phyloP scores from a whole-genome alignment of 164 flowering plant genomes.

The Dillenia suffruticosa region DNA sequence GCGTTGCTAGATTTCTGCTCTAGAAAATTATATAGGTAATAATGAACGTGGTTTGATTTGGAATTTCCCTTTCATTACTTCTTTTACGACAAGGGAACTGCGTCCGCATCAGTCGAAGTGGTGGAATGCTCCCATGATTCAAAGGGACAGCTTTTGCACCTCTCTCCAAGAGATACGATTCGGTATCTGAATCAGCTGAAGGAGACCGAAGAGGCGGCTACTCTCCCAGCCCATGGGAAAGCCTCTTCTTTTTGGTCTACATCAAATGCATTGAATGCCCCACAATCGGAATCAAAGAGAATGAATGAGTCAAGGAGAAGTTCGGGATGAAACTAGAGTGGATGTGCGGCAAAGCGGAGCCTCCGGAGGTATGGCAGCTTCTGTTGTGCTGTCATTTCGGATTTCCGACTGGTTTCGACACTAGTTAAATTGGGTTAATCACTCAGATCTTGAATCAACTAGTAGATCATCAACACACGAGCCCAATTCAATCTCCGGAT shows the following conservation, averaged over 20 bases:
- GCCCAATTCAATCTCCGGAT: too few species aligned
- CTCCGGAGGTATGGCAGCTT: neutral
- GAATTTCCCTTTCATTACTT: too few species aligned
- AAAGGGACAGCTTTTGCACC: neutral
- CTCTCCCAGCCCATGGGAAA: conserved; percentile 1
- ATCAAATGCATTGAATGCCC: too few species aligned
- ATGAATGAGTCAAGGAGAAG: neutral
- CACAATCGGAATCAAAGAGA: too few species aligned
- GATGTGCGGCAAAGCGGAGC: neutral
- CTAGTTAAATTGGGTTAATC: neutral
- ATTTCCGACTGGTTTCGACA: neutral
- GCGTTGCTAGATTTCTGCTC: too few species aligned
- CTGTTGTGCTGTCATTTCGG: neutral
- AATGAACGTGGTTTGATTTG: too few species aligned
- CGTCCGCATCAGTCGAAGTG: neutral
- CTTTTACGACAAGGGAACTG: neutral
- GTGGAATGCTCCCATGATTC: neutral
- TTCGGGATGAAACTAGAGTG: neutral
- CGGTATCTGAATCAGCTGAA: conserved; percentile 1
- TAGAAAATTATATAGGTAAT: too few species aligned
- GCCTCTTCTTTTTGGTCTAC: neutral
- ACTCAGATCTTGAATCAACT: neutral
- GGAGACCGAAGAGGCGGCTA: neutral
- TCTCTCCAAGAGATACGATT: conserved; percentile 1
- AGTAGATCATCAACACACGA: too few species aligned